phyloP scores from a whole-genome alignment of 78 protist species.

The Parvularia atlantis region DNA sequence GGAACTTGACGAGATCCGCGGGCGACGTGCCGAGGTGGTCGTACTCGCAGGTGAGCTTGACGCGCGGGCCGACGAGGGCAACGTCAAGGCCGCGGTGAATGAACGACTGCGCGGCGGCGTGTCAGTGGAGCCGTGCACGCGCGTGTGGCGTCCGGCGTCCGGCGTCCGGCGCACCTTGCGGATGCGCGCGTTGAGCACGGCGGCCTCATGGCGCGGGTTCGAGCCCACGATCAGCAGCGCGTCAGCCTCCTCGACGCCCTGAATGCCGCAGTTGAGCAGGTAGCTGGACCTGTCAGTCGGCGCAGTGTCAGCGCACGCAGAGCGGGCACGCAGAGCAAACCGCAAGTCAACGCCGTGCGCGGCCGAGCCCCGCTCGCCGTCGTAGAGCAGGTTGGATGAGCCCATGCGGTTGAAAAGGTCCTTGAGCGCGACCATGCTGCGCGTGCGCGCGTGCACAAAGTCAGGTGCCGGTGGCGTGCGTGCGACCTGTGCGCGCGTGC shows the following conservation, averaged over 20 bases:
- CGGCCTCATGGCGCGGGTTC: conserved; percentile 46
- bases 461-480: too few relatives aligned
- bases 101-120: too few relatives aligned
- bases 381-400: background rate
- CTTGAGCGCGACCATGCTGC: conserved; percentile 9
- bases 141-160: too few relatives aligned
- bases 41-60: conserved; percentile 17
- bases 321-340: too few relatives aligned
- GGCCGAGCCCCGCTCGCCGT: too few relatives aligned
- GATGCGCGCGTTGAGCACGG: conserved; percentile 40
- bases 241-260: conserved; percentile 42
- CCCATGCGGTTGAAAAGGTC: conserved; percentile 29
- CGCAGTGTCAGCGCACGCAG: background rate
- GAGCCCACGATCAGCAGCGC: conserved; percentile 34
- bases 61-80: conserved; percentile 17
- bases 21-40: conserved; percentile 26
- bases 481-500: too few relatives aligned
- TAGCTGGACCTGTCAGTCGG: conserved; percentile 4
- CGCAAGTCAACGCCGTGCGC: too few relatives aligned
- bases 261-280: conserved; percentile 26
- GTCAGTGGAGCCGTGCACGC: too few relatives aligned
- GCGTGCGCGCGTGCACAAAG: too few relatives aligned
- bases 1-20: too few relatives aligned
- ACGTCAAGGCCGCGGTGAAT: conserved; percentile 12
- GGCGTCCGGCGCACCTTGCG: too few relatives aligned